Percentiles rank a stretch among this genome's conserved stretches.
Conservation (phyloP, 768 basidiomycete species). For the Podaxis sp. region DNA sequence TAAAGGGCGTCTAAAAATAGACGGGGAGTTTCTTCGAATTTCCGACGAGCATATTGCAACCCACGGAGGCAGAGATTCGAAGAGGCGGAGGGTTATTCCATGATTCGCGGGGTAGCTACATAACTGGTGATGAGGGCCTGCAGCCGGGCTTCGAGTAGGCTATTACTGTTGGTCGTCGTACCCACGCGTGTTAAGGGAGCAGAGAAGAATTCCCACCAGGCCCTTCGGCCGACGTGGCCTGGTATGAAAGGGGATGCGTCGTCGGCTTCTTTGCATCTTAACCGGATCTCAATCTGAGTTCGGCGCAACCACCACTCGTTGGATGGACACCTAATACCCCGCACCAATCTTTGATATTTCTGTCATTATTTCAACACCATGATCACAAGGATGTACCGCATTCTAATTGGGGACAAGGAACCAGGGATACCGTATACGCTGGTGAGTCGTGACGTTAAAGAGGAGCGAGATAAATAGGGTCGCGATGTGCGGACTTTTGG, state of each 20-base stretch:
- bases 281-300: slow-evolving; percentile 10
- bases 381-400: slow-evolving; percentile 22
- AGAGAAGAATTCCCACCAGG: slow-evolving; percentile 8
- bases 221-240: slow-evolving; percentile 6
- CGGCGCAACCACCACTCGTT: background rate
- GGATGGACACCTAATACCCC: slow-evolving; percentile 3
- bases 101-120: background rate
- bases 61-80: background rate
- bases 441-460: slow-evolving; percentile 26
- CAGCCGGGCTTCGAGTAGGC: background rate
- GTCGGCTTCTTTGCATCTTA: background rate
- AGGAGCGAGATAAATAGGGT: slow-evolving; percentile 9
- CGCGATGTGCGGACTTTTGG: background rate
- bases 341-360: slow-evolving; percentile 12
- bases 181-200: background rate
- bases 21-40: background rate
- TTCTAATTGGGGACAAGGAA: slow-evolving; percentile 20
- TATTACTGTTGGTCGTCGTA: background rate
- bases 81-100: background rate
- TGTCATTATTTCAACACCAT: slow-evolving; percentile 9
- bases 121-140: background rate
- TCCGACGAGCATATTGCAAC: background rate
- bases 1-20: background rate
- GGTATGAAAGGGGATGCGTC: slow-evolving; percentile 4
- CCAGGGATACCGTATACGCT: slow-evolving; percentile 21